These are phyloP conservation scores for Plasmopara halstedii DNA, from an alignment of 352 stramenopile species.

Conservation along the genomic window DNA sequence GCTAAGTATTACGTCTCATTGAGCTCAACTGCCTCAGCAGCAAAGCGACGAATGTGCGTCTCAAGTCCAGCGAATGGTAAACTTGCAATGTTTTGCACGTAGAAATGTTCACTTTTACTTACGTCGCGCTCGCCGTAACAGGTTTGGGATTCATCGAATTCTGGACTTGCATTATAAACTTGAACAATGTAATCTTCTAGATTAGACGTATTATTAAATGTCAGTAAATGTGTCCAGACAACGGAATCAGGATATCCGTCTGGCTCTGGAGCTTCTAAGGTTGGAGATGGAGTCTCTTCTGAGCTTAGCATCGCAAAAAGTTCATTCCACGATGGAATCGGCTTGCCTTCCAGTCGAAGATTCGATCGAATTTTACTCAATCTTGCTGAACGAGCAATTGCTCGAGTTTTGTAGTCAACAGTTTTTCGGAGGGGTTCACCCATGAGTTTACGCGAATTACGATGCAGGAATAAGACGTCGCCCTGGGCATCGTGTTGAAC, in stretches of 20 bases:
- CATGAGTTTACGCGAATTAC: conserved; percentile 44
- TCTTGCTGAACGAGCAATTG: conserved; percentile 13
- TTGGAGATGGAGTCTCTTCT: conserved; percentile 17
- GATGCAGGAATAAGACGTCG: conserved; percentile 44
- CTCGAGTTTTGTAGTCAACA: conserved; percentile 16
- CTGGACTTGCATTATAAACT: conserved; percentile 36
- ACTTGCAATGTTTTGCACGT: conserved; percentile 11
- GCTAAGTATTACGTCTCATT: conserved; percentile 15
- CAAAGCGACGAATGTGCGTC: conserved; percentile 18
- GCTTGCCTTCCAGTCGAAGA: conserved; percentile 16
- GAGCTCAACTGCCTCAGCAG: conserved; percentile 17
- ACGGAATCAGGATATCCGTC: conserved; percentile 38
- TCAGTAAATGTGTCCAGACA: conserved; percentile 67
- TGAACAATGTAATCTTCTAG: conserved; percentile 44
- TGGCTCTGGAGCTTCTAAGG: conserved; percentile 12
- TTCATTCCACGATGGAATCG: conserved; percentile 14
- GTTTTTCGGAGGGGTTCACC: conserved; percentile 19
- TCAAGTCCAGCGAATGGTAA: conserved; percentile 20
- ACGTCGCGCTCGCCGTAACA: conserved; percentile 49
- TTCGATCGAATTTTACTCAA: conserved; percentile 16
- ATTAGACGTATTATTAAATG: conserved; percentile 35
- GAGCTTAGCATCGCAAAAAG: conserved; percentile 9
- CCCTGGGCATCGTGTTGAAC: conserved; percentile 35
- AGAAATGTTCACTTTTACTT: conserved; percentile 21
- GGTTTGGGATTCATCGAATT: conserved; percentile 44